phyloP scores from a whole-genome alignment of 116 monocot genomes.

The Posidonia oceanica region DNA sequence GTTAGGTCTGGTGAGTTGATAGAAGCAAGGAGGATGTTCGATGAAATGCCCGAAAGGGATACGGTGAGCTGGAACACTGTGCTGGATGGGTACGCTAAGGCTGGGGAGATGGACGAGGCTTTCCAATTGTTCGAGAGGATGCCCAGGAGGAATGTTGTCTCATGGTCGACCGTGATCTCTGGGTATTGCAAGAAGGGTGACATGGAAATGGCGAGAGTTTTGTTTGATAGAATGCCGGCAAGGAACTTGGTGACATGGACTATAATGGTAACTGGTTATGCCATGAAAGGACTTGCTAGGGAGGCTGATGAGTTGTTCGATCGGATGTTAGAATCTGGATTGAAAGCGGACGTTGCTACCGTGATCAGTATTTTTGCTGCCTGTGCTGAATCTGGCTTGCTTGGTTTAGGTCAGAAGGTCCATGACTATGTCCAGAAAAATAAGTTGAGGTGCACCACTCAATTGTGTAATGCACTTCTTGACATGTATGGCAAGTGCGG shows the following conservation, averaged over 20 bases:
- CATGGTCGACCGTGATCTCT: constrained; percentile 60
- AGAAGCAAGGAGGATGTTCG: constrained; percentile 45
- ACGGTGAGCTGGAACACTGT: constrained; percentile 62
- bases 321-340: constrained; percentile 39
- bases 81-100: constrained; percentile 48
- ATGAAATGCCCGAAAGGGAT: constrained; percentile 63
- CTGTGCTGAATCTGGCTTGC: constrained; percentile 59
- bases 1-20: constrained; percentile 26
- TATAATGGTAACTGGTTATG: constrained; percentile 69
- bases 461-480: constrained; percentile 59
- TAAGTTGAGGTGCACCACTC: constrained; percentile 15
- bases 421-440: constrained; percentile 22
- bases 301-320: constrained; percentile 45
- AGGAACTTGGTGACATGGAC: constrained; percentile 82
- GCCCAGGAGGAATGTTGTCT: constrained; percentile 62
- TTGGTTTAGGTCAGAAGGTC: constrained; percentile 49
- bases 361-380: constrained; percentile 52
- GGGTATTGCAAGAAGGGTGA: constrained; percentile 64
- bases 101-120: constrained; percentile 45
- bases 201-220: constrained; percentile 52
- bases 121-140: constrained; percentile 51
- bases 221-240: constrained; percentile 66
- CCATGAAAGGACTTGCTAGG: constrained; percentile 35
- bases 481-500: constrained; percentile 87
- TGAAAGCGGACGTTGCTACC: constrained; percentile 33